Evolutionary conservation across 108 stramenopile species (phyloP), one percentile per base, ranked within the genome.

Genomic region (Fistulifera pelliculosa): DNA sequence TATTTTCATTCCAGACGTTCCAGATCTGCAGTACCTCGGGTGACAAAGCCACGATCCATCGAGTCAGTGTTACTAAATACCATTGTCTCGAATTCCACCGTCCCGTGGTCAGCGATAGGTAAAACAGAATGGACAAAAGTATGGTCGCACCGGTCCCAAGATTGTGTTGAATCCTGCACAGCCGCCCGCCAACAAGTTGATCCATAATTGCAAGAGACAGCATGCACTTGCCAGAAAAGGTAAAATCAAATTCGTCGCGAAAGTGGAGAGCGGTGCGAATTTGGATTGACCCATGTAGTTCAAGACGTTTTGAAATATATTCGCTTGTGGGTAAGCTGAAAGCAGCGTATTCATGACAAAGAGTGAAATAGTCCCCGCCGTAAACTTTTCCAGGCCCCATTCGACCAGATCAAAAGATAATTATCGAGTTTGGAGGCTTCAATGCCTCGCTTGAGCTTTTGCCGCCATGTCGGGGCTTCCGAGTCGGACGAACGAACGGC

Each of bases 91-190:
- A 61, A 62, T 8, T 72, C 24, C 6, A 69, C 54, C 40, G 53
- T 50, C 56, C 21, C 38, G 28, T 15, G 41, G 25, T 26, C 40
- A 22, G n/a, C 19, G 44, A 8, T 3, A 45, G 4, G 44, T 38
- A 52, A n/a, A 54, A 26, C 23, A 69, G 47, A 8, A 47, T 18
- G 18, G 70, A 52, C 38, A 85, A 50, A 78, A 73, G 41, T 63
- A 79, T 6, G 81, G 81, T 27, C 81, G 68, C 8, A 76, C n/a
- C 10, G 79, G 77, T 47, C 92, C 92, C 39, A 94, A 59, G 35
- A 49, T 25, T 6, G 79, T 79, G 49, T 94, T 94, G 62, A 87
- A 94, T 40, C 88, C 88, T 17, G 85, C 81, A 54, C 92, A 94
- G 12, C 83, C 83, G 31, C 70, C 68, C 23, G 68, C 75, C 22